Percentiles rank a stretch among this genome's conserved stretches.
Conservation (phyloP, 139 green algal genomes). For the Picochlorum sp. region DNA sequence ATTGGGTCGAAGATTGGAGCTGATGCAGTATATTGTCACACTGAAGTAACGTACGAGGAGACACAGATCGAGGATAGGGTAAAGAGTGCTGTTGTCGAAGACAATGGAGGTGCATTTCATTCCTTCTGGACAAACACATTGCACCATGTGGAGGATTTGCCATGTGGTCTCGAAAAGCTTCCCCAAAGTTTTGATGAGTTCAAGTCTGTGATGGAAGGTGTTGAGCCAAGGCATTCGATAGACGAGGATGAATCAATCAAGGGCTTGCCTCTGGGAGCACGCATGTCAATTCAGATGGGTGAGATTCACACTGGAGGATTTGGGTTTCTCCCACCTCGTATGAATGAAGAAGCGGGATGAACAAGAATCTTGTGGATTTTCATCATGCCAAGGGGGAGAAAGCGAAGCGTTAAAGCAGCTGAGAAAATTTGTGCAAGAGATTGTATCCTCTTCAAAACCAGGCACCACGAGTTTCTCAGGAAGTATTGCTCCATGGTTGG, state of each 20-base stretch:
- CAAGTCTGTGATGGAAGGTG: constrained; percentile 16
- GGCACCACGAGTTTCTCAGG: constrained; percentile 46
- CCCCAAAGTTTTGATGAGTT: constrained; percentile 45
- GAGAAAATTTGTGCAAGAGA: constrained; percentile 29
- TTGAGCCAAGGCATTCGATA: constrained; percentile 23
- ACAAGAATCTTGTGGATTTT: neutral
- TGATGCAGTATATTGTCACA: constrained; percentile 50
- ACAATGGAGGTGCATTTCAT: constrained; percentile 34
- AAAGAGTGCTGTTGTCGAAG: constrained; percentile 27
- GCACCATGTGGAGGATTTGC: constrained; percentile 60
- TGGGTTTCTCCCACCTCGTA: constrained; percentile 36
- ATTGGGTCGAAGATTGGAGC: constrained; percentile 15
- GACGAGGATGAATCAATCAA: constrained; percentile 30
- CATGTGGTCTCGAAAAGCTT: constrained; percentile 50
- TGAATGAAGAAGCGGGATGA: neutral
- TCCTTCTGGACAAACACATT: constrained; percentile 56
- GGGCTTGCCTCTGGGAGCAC: constrained; percentile 29
- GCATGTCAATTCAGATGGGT: constrained; percentile 25
- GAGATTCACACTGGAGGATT: constrained; percentile 50
- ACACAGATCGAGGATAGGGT: constrained; percentile 42
- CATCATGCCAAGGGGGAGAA: constrained; percentile 47
- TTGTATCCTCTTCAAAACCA: neutral
- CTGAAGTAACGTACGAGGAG: constrained; percentile 66
- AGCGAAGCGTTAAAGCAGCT: constrained; percentile 58
- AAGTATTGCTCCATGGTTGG: constrained; percentile 72